phyloP scores from a whole-genome alignment of 345 rosid species.

The Clausena lansium region DNA sequence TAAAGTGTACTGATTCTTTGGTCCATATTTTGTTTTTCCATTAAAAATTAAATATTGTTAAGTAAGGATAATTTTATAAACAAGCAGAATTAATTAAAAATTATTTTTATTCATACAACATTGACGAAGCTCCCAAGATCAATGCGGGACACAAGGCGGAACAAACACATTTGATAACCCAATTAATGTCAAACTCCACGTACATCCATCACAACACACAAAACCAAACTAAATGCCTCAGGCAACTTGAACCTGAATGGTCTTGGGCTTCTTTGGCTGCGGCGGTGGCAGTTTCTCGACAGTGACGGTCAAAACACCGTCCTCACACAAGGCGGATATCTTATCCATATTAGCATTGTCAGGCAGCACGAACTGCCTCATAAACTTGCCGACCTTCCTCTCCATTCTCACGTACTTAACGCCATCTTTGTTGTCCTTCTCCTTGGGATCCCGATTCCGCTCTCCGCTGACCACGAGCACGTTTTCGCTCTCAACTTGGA shows the following conservation, averaged over 20 bases:
- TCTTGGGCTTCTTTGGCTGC: slow-evolving; percentile 71
- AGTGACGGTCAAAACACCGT: slow-evolving; percentile 73
- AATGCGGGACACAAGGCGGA: no score
- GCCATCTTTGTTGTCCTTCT: slow-evolving; percentile 39
- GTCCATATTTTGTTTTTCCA: no score
- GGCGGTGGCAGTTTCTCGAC: slow-evolving; percentile 81
- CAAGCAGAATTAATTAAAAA: no score
- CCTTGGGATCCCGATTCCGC: slow-evolving; percentile 38
- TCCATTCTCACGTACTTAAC: slow-evolving; percentile 77
- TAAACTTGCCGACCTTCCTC: slow-evolving; percentile 68
- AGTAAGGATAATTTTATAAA: no score
- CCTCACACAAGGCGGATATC: slow-evolving; percentile 60
- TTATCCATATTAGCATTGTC: slow-evolving; percentile 61
- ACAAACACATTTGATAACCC: no score
- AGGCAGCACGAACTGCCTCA: slow-evolving; percentile 71
- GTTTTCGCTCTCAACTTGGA: slow-evolving; percentile 73
- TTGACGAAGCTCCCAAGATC: no score
- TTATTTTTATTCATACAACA: no score
- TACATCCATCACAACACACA: no score
- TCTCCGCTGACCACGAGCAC: slow-evolving; percentile 63
- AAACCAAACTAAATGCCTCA: slow-evolving; percentile 14
- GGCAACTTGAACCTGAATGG: slow-evolving; percentile 68
- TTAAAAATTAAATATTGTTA: no score
- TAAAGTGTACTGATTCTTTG: no score
- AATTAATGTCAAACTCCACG: no score